These are phyloP conservation scores for Dendrobium chrysotoxum DNA, from an alignment of 106 monocot species.

Conservation along the genomic window DNA sequence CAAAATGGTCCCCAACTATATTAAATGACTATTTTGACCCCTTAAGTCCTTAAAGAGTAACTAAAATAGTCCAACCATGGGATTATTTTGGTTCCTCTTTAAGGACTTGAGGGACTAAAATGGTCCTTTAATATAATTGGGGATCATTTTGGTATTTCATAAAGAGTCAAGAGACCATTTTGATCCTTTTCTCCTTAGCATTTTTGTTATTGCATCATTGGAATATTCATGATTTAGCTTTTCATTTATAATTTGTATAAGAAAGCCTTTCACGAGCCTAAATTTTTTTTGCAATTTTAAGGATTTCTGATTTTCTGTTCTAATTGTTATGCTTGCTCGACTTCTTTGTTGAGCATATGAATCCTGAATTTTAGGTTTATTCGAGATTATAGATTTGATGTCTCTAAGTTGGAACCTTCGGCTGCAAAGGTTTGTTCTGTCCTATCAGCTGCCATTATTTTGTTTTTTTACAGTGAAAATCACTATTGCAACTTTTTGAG, in stretches of 20 bases:
- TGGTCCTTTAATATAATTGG: no score
- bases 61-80: no score
- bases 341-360: conserved; percentile 1
- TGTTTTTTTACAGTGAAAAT: background rate
- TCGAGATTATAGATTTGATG: conserved; percentile 62
- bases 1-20: no score
- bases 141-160: no score
- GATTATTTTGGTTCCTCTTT: no score
- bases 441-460: background rate
- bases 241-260: background rate
- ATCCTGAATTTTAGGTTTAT: conserved; percentile 39
- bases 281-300: background rate
- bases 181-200: background rate
- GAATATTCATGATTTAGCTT: background rate
- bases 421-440: conserved; percentile 56
- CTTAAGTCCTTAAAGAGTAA: no score
- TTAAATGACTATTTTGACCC: no score
- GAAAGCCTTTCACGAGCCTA: background rate
- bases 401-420: conserved; percentile 70
- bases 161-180: no score
- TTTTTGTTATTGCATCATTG: background rate
- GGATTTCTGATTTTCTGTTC: background rate
- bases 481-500: background rate
- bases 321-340: background rate
- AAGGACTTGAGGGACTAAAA: no score